Percentiles rank a stretch among this genome's conserved stretches.
Conservation (phyloP, 805 yeast species). For the Cyberlindnera xishuangbannaensis region DNA sequence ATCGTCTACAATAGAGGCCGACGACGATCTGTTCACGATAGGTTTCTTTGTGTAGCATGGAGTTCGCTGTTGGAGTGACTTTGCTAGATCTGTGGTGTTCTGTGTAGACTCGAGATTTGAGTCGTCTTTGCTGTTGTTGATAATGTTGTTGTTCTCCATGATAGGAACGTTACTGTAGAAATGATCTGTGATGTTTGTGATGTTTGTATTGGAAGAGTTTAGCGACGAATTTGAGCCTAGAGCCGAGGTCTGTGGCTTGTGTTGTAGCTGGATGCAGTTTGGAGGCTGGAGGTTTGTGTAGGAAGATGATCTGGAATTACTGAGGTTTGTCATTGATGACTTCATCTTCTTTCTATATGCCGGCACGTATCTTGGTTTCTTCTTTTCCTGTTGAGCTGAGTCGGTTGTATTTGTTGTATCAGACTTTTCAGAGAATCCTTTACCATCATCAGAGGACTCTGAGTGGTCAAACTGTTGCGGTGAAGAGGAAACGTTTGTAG, state of each 20-base stretch:
- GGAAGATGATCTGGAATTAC: conserved; percentile 21
- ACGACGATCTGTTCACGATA: conserved; percentile 10
- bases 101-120: conserved; percentile 6
- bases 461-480: conserved; percentile 4
- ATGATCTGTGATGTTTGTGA: conserved; percentile 24
- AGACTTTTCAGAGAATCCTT: conserved; percentile 7
- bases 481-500: not conserved
- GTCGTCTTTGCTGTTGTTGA: too few relatives aligned
- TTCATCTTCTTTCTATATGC: conserved; percentile 33
- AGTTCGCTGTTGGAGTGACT: conserved; percentile 22
- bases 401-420: conserved; percentile 2
- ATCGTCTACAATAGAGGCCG: conserved; percentile 12
- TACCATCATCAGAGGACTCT: conserved; percentile 9
- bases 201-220: conserved; percentile 20
- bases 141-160: conserved; percentile 13
- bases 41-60: conserved; percentile 21
- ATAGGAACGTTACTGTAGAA: conserved; percentile 23
- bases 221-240: not conserved
- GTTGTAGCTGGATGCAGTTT: conserved; percentile 13
- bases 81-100: conserved; percentile 20
- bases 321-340: conserved; percentile 19
- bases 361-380: conserved; percentile 27
- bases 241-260: not conserved
- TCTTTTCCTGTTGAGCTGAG: conserved; percentile 3
- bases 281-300: conserved; percentile 14